phyloP scores from a whole-genome alignment of 495 filamentous ascomycete genomes.

The Aspergillus taichungensis region DNA sequence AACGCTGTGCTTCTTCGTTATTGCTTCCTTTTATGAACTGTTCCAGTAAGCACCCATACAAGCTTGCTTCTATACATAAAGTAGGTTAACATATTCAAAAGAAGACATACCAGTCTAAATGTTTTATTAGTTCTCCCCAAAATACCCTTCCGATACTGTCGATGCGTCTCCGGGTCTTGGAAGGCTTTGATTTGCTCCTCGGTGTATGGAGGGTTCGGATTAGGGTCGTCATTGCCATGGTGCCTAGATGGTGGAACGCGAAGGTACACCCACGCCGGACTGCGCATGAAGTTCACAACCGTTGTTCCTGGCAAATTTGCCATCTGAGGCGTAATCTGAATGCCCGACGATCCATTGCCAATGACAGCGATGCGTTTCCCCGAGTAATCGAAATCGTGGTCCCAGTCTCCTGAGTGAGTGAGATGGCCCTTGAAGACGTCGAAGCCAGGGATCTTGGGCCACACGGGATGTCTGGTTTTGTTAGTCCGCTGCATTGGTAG shows the following conservation, averaged over 20 bases:
- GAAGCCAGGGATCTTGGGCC: conserved; percentile 41
- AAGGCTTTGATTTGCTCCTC: conserved; percentile 20
- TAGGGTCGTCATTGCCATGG: conserved; percentile 15
- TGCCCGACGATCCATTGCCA: conserved; percentile 37
- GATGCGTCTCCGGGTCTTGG: conserved; percentile 7
- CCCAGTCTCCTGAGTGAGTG: conserved; percentile 45
- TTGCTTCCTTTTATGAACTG: conserved; percentile 19
- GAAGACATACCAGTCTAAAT: conserved; percentile 19
- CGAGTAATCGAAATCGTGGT: conserved; percentile 29
- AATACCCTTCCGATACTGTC: conserved; percentile 22
- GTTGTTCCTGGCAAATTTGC: conserved; percentile 13
- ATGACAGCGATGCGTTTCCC: conserved; percentile 44
- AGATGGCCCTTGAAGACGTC: conserved; percentile 38
- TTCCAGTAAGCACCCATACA: neutral
- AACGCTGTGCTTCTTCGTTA: conserved; percentile 11
- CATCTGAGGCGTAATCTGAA: conserved; percentile 52
- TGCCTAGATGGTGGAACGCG: conserved; percentile 18
- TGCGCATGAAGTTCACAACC: conserved; percentile 19
- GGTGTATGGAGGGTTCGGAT: conserved; percentile 18
- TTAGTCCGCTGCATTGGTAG: neutral
- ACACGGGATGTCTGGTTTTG: conserved; percentile 24
- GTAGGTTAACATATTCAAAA: neutral
- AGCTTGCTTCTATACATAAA: neutral
- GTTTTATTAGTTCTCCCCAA: conserved; percentile 22
- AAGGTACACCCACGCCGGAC: conserved; percentile 22